A percentile compares a stretch with the other conserved stretches of the same genome.
phyloP scores from a whole-genome alignment of 331 rosid species.

The Dryas integrifolia region DNA sequence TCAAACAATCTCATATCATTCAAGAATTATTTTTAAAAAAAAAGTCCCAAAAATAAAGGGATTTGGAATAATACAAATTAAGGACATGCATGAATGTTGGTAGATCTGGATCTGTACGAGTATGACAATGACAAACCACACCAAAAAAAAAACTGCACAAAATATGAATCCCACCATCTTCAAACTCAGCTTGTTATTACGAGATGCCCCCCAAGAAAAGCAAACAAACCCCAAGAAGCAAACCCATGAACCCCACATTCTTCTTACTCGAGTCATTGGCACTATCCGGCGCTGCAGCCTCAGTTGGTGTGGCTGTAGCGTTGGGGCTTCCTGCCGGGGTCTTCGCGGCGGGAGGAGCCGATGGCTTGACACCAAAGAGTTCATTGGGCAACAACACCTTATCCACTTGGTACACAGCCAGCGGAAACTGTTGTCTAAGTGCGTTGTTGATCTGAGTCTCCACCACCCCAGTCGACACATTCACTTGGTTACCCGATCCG shows the following conservation, averaged over 20 bases:
- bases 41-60: slow-evolving; percentile 2
- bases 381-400: slow-evolving; percentile 60
- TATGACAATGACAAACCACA: neutral
- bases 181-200: neutral
- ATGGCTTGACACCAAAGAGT: slow-evolving; percentile 42
- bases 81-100: neutral
- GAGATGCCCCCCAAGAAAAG: slow-evolving; percentile 12
- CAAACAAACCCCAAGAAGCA: slow-evolving; percentile 18
- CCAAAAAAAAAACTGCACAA: neutral
- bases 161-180: neutral
- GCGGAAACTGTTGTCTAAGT: slow-evolving; percentile 51
- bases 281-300: slow-evolving; percentile 15
- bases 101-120: neutral
- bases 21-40: neutral
- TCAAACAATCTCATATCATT: slow-evolving; percentile 7
- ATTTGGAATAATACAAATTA: neutral
- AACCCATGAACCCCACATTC: slow-evolving; percentile 36
- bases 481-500: slow-evolving; percentile 71
- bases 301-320: neutral
- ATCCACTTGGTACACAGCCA: slow-evolving; percentile 61
- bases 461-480: slow-evolving; percentile 58
- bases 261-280: slow-evolving; percentile 19
- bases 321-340: slow-evolving; percentile 3
- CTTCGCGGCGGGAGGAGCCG: slow-evolving; percentile 47
- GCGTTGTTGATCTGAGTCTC: slow-evolving; percentile 50